These are phyloP conservation scores for Colletotrichum musicola DNA, from an alignment of 2,329 filamentous ascomycete species.

Conservation along the genomic window DNA sequence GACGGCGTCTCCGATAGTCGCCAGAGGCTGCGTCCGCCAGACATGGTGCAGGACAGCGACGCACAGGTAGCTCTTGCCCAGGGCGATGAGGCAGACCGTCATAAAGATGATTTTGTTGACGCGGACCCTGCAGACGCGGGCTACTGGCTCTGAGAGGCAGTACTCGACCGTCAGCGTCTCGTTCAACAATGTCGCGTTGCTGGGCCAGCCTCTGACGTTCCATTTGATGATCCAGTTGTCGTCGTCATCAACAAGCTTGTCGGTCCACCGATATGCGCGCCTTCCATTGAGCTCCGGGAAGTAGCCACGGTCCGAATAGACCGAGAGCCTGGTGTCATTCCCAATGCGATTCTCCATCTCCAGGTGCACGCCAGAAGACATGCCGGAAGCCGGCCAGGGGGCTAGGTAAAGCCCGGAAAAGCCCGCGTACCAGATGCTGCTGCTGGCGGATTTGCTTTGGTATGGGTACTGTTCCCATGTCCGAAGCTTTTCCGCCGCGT, in stretches of 20 bases:
- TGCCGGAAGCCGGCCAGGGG: background rate
- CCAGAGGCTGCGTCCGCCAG: slow-evolving; percentile 3
- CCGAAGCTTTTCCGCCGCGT: background rate
- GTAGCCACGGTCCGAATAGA: background rate
- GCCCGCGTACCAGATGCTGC: slow-evolving; percentile 14
- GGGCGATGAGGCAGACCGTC: slow-evolving; percentile 1
- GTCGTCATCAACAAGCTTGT: background rate
- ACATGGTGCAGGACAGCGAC: background rate
- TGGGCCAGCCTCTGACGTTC: background rate
- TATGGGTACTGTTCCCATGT: background rate
- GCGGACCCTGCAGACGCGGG: background rate
- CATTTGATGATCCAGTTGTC: slow-evolving; percentile 5
- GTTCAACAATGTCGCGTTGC: background rate
- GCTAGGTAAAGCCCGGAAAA: background rate
- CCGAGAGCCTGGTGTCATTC: background rate
- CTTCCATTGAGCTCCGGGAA: background rate
- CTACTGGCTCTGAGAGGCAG: slow-evolving; percentile 13
- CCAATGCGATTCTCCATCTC: background rate
- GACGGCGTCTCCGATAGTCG: slow-evolving; percentile 14
- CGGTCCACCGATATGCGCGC: background rate
- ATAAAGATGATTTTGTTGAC: slow-evolving; percentile 1
- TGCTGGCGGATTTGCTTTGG: background rate
- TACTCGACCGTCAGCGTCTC: slow-evolving; percentile 13
- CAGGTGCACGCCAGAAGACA: background rate
- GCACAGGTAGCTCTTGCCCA: slow-evolving; percentile 6